These are phyloP conservation scores for Hortiboletus campestris DNA, from an alignment of 768 basidiomycete genomes.

Conservation along the genomic window DNA sequence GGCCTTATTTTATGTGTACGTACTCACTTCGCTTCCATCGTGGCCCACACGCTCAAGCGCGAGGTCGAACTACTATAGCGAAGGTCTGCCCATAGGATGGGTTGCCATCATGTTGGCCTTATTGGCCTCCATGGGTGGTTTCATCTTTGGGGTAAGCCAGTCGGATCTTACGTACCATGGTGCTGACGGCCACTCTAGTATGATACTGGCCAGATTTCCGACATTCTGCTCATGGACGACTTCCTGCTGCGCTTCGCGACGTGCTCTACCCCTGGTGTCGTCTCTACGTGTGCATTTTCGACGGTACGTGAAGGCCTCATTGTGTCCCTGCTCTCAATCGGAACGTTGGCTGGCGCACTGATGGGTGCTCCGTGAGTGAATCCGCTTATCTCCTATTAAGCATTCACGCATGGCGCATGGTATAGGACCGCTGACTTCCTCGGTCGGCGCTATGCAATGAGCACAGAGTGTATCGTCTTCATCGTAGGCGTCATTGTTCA, in stretches of 20 bases:
- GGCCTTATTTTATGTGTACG: slow-evolving; percentile 21
- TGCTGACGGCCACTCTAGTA: slow-evolving; percentile 38
- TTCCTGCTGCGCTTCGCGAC: slow-evolving; percentile 62
- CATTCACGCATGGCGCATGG: background rate
- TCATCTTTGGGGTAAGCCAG: slow-evolving; percentile 48
- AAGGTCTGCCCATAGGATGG: slow-evolving; percentile 60
- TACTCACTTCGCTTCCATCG: background rate
- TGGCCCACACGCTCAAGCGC: background rate
- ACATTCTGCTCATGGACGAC: slow-evolving; percentile 53
- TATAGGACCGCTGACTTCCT: slow-evolving; percentile 59
- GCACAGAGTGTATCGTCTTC: background rate
- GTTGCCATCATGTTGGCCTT: slow-evolving; percentile 65
- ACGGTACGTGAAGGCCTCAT: slow-evolving; percentile 62
- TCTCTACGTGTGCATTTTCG: slow-evolving; percentile 49
- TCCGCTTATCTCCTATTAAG: background rate
- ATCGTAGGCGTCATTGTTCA: slow-evolving; percentile 61
- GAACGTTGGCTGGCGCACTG: slow-evolving; percentile 63
- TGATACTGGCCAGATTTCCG: slow-evolving; percentile 74
- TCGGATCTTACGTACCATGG: background rate
- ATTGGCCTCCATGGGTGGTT: slow-evolving; percentile 70
- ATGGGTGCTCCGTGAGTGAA: slow-evolving; percentile 55
- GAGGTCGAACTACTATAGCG: slow-evolving; percentile 30
- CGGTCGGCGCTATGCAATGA: slow-evolving; percentile 45
- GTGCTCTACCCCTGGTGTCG: slow-evolving; percentile 41
- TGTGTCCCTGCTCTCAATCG: slow-evolving; percentile 68